phyloP scores from a whole-genome alignment of 2,329 filamentous ascomycete genomes.

The Neophaeococcomyces mojaviensis region DNA sequence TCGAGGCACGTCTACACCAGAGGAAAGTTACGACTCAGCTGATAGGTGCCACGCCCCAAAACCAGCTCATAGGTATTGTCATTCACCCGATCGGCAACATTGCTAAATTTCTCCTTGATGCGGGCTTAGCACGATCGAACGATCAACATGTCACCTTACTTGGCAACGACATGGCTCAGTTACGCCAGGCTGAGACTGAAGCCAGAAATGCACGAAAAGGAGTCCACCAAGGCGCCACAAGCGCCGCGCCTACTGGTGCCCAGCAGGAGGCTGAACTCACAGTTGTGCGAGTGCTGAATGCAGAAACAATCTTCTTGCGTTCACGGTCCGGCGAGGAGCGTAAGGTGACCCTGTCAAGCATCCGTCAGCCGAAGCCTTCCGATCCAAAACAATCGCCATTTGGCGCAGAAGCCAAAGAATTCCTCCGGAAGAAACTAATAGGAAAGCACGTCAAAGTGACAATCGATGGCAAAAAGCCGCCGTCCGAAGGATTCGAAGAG shows the following conservation, averaged over 20 bases:
- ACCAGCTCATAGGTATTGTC: conserved; percentile 79
- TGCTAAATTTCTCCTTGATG: conserved; percentile 79
- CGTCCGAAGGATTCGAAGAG: conserved; percentile 83
- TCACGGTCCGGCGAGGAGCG: conserved; percentile 81
- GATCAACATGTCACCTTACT: conserved; percentile 94
- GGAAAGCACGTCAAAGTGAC: conserved; percentile 89
- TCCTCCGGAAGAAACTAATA: conserved; percentile 84
- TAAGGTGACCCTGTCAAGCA: conserved; percentile 83
- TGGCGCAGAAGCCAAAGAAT: conserved; percentile 91
- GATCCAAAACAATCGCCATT: conserved; percentile 85
- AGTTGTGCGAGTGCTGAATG: conserved; percentile 77
- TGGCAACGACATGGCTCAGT: conserved; percentile 74
- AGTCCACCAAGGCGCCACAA: conserved; percentile 73
- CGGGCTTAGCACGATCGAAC: conserved; percentile 83
- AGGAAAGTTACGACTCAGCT: conserved; percentile 75
- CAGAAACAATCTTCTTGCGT: conserved; percentile 80
- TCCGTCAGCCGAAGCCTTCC: conserved; percentile 82
- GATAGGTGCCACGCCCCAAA: conserved; percentile 80
- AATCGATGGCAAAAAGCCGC: conserved; percentile 84
- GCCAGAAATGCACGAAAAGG: conserved; percentile 71
- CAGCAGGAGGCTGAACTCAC: conserved; percentile 64
- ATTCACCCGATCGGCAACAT: conserved; percentile 89
- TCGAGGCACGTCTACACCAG: conserved; percentile 79
- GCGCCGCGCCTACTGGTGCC: conserved; percentile 52
- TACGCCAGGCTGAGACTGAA: conserved; percentile 78